Percentiles rank a stretch among this genome's conserved stretches.
These are phyloP conservation scores for Lactarius deliciosus DNA, from an alignment of 768 basidiomycete genomes.

Conservation along the genomic window DNA sequence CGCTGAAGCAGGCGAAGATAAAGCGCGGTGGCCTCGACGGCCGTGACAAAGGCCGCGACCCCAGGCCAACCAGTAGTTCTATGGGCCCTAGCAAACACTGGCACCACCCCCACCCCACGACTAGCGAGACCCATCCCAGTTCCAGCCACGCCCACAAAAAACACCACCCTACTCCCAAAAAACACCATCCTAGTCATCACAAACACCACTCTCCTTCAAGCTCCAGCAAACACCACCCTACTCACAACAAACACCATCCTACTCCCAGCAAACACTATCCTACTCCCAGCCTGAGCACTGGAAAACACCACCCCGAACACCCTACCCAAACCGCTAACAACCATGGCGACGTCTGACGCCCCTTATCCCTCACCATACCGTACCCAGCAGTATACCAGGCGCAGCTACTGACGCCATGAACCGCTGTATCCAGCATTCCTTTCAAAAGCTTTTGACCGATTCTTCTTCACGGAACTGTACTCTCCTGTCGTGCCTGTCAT, in stretches of 20 bases:
- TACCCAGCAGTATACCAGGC: background rate
- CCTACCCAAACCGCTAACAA: background rate
- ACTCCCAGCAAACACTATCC: background rate
- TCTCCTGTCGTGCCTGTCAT: background rate
- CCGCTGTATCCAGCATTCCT: background rate
- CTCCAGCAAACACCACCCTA: too few relatives aligned
- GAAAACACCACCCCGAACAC: background rate
- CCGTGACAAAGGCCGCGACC: background rate
- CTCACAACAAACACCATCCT: too few relatives aligned
- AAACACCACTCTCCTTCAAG: too few relatives aligned
- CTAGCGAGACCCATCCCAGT: too few relatives aligned
- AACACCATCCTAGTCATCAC: too few relatives aligned
- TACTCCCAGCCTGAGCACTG: too few relatives aligned
- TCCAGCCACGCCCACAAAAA: background rate
- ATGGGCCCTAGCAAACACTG: background rate
- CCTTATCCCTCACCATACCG: background rate
- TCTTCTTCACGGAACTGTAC: background rate
- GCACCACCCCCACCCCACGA: too few relatives aligned
- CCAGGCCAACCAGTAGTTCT: background rate
- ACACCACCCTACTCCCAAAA: too few relatives aligned
- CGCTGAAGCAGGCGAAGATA: conserved; percentile 35
- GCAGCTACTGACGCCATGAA: background rate
- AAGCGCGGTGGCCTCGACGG: conserved; percentile 31
- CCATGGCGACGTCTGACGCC: background rate
- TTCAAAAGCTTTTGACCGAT: background rate